Evolutionary conservation across 306 rosid genomes (phyloP), one percentile per base, ranked within the genome.

Genomic region (Boehmeria nivea): DNA sequence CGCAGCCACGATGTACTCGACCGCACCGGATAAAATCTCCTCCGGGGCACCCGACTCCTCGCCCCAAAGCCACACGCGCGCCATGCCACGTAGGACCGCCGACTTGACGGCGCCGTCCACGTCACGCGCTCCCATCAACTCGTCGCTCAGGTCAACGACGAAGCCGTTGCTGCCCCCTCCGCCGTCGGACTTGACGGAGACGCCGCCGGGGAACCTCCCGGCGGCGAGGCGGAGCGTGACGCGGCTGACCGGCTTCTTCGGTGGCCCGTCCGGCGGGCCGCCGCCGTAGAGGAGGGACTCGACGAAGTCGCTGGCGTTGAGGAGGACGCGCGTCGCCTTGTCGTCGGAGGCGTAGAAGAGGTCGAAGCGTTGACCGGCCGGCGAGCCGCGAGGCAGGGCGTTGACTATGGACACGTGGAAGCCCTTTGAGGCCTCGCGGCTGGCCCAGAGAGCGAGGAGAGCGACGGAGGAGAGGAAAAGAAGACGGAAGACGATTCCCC

Each of bases 341-440:
- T 79, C 89, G 43, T 86, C 70, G 33, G 82, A 79, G 57, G 81
- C 72, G 59, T 89, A 85, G 38, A 61, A 71, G 66, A 85, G 79
- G 49, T 38, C 48, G 46, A 85, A 89, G 55, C 71, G 77, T 6
- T 43, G 60, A 12, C 81, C 74, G 0, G 80, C 73, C 0, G 49
- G 60, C 38, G 82, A 74, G 36, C 66, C 64, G 21, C 37, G 45
- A 7, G 31, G 2, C 17, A 64, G 47, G 54, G 74, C 75, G 72
- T 89, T 89, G 49, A 77, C 13, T 40, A 81, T 43, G 31, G 66
- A 61, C 19, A 85, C 22, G 12, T 67, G 51, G 20, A 89, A 89
- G 47, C 76, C 73, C 52, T 83, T 85, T 33, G 95, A 83, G 7
- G 83, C 86, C 51, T 81, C 85, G 16, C 64, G 73, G 57, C 75